Conservation (phyloP, 2,329 filamentous ascomycete species). For the Xylariaceae sp. region DNA sequence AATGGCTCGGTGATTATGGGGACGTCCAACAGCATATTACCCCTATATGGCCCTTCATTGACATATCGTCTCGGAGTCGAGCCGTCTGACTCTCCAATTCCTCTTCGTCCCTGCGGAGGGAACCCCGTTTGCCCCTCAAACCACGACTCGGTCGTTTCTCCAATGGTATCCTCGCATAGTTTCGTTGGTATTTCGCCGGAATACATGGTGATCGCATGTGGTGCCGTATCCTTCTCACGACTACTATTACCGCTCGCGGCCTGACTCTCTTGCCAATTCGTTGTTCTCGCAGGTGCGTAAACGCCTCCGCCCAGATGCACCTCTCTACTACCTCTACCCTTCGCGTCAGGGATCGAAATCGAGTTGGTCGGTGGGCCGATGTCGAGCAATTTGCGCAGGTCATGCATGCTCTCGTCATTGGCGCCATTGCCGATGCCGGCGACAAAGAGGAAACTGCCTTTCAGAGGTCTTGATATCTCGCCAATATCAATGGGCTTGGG, state of each 20-base stretch:
- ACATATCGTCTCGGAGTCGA: conserved; percentile 10
- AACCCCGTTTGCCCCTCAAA: conserved; percentile 8
- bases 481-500: conserved; percentile 9
- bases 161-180: conserved; percentile 5
- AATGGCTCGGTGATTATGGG: conserved; percentile 21
- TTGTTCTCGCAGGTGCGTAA: conserved; percentile 4
- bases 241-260: too few relatives aligned
- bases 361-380: conserved; percentile 6
- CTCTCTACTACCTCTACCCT: background rate
- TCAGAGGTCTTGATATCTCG: conserved; percentile 26
- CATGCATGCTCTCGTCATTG: conserved; percentile 12
- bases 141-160: conserved; percentile 15
- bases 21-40: conserved; percentile 13
- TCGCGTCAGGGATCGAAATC: too few relatives aligned
- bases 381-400: conserved; percentile 17
- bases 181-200: conserved; percentile 9
- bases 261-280: conserved; percentile 8
- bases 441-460: conserved; percentile 21
- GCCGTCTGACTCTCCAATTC: conserved; percentile 7
- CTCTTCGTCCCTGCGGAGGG: background rate
- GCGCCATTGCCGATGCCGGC: conserved; percentile 10
- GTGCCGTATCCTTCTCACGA: conserved; percentile 4
- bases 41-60: conserved; percentile 7
- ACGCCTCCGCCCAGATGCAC: conserved; percentile 1
- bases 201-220: conserved; percentile 19